phyloP scores from a whole-genome alignment of 1,284 basidiomycete species.

The Rhodotorula sp. region DNA sequence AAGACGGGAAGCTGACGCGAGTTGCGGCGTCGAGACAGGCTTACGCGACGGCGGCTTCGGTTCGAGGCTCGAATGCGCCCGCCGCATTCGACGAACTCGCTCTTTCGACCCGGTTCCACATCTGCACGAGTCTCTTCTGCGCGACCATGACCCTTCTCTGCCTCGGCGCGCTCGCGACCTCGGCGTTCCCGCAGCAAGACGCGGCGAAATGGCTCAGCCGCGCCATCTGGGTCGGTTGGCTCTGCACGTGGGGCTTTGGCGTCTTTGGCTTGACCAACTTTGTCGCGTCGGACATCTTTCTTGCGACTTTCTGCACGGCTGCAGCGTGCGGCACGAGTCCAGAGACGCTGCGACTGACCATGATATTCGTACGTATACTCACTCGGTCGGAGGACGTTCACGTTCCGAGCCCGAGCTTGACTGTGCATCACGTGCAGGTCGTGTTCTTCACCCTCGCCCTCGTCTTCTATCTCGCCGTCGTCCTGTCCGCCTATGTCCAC shows the following conservation, averaged over 20 bases:
- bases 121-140: conserved; percentile 9
- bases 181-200: conserved; percentile 21
- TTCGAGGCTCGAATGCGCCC: too few relatives aligned
- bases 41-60: neutral
- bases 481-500: conserved; percentile 26
- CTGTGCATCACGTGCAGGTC: neutral
- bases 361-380: conserved; percentile 3
- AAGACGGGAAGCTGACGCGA: neutral
- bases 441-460: conserved; percentile 23
- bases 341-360: neutral
- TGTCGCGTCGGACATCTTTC: conserved; percentile 12
- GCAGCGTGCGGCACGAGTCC: conserved; percentile 4
- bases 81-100: neutral
- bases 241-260: conserved; percentile 17
- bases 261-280: conserved; percentile 16
- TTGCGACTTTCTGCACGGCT: conserved; percentile 8
- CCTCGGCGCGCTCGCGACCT: conserved; percentile 6
- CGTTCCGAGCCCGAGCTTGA: neutral
- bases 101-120: conserved; percentile 6
- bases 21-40: neutral
- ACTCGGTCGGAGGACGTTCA: rapidly evolving
- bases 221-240: conserved; percentile 23
- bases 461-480: conserved; percentile 23
- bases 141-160: neutral
- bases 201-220: conserved; percentile 17